These are phyloP conservation scores for Phialophora expanda DNA, from an alignment of 2,329 filamentous ascomycete genomes.

Conservation along the genomic window DNA sequence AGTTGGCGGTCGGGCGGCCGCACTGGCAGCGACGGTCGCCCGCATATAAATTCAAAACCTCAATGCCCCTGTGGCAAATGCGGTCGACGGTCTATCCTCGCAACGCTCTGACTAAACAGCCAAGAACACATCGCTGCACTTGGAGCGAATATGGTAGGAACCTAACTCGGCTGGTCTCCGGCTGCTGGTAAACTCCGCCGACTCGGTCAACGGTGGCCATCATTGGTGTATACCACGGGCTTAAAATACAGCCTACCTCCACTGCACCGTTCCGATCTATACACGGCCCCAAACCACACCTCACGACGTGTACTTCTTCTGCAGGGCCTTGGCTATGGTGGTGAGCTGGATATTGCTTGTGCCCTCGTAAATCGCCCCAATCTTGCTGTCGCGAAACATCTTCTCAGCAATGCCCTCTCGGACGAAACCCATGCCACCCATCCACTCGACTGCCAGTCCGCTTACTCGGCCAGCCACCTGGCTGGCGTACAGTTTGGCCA, in stretches of 20 bases:
- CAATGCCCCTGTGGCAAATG: neutral
- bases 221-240: neutral
- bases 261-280: slow-evolving; percentile 1
- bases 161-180: neutral
- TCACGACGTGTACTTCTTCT: slow-evolving; percentile 69
- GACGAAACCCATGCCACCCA: slow-evolving; percentile 99
- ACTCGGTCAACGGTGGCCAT: too few species aligned
- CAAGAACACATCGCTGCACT: neutral
- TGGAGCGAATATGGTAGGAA: neutral
- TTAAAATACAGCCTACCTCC: slow-evolving; percentile 9
- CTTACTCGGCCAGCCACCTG: slow-evolving; percentile 90
- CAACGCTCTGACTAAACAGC: slow-evolving; percentile 2
- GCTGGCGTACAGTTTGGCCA: slow-evolving; percentile 95
- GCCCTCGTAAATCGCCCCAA: slow-evolving; percentile 96
- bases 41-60: neutral
- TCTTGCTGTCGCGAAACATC: slow-evolving; percentile 97
- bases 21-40: neutral
- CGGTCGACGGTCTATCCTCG: neutral
- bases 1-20: slow-evolving; percentile 17
- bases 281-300: neutral
- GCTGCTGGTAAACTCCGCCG: neutral
- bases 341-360: slow-evolving; percentile 70
- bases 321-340: slow-evolving; percentile 72
- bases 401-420: slow-evolving; percentile 96
- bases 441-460: slow-evolving; percentile 92